These are phyloP conservation scores for Coemansia sp. DNA, from an alignment of 192 early-diverging fungal species.

Conservation along the genomic window DNA sequence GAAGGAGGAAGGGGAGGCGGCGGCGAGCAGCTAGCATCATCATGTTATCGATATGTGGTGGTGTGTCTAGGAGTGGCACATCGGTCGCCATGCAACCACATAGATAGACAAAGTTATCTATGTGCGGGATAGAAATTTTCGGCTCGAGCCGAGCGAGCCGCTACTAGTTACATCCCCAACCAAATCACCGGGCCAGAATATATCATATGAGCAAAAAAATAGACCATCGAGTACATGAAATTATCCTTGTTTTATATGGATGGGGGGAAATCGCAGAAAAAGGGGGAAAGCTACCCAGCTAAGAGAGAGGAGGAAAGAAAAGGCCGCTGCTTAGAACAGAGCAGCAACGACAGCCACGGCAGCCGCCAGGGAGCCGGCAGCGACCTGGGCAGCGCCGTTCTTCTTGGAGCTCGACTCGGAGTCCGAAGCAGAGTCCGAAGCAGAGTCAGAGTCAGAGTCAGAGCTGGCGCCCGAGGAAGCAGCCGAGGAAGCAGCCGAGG, in stretches of 20 bases:
- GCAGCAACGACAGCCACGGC: constrained; percentile 40
- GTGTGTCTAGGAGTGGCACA: background rate
- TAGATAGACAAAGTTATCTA: no score
- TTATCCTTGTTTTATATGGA: background rate
- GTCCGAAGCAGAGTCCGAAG: background rate
- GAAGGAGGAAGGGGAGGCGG: no score
- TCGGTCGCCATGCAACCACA: no score
- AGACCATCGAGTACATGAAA: background rate
- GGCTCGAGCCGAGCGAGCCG: background rate
- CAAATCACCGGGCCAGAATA: background rate
- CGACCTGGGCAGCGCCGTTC: constrained; percentile 33
- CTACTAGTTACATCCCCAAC: background rate
- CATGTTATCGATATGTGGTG: background rate
- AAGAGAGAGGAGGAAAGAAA: background rate
- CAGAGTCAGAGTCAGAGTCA: background rate
- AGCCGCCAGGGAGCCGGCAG: constrained; percentile 28
- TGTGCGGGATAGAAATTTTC: background rate
- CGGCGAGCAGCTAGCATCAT: background rate
- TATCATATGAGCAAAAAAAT: background rate
- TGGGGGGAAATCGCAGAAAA: background rate
- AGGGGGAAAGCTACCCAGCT: background rate
- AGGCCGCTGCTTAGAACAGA: constrained; percentile 27
- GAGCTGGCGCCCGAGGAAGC: background rate
- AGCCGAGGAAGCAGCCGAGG: background rate
- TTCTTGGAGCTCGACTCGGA: background rate